Evolutionary conservation across 1,284 basidiomycete species (phyloP), one percentile per base, ranked within the genome.

Genomic region (Moesziomyces globuligerus): DNA sequence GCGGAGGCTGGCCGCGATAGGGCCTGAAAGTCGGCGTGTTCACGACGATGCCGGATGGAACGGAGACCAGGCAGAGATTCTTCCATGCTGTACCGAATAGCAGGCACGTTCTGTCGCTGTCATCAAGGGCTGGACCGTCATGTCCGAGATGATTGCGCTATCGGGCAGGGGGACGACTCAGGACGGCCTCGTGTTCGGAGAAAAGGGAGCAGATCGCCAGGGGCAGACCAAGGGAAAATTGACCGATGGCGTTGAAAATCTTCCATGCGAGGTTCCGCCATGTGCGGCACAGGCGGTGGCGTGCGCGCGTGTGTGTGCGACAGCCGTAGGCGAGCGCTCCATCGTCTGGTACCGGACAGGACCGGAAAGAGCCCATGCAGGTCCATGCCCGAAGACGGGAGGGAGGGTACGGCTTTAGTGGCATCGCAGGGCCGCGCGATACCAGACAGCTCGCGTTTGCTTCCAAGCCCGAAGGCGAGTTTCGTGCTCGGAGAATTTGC

Each of bases 51-150:
- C n/a, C n/a, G n/a, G n/a, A n/a, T n/a, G n/a, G n/a, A n/a, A n/a
- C n/a, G n/a, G n/a, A n/a, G n/a, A n/a, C n/a, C n/a, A n/a, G n/a
- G 15, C 32, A 34, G 17, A 34, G 32, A 34, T 34, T 32, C 29
- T 32, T 32, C 10, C 29, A 11, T 15, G n/a, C 29, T 32, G 29
- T 32, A 32, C 29, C 29, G 29, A 8, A n/a, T 18, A 51, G 39
- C 32, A 20, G n/a, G n/a, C n/a, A n/a, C n/a, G n/a, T n/a, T n/a
- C n/a, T n/a, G n/a, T n/a, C n/a, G n/a, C n/a, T n/a, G n/a, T n/a
- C n/a, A n/a, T n/a, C 28, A 42, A 50, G 48, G 13, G 39, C 18
- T 17, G 5, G 44, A 59, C 59, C 59, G 59, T 61, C 51, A 61
- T 44, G 28, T n/a, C 59, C 59, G 51, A 61, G 26, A 9, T 3